Base-by-base conservation (phyloP, 768 basidiomycete genomes). In the Pleurotus cornucopiae region DNA sequence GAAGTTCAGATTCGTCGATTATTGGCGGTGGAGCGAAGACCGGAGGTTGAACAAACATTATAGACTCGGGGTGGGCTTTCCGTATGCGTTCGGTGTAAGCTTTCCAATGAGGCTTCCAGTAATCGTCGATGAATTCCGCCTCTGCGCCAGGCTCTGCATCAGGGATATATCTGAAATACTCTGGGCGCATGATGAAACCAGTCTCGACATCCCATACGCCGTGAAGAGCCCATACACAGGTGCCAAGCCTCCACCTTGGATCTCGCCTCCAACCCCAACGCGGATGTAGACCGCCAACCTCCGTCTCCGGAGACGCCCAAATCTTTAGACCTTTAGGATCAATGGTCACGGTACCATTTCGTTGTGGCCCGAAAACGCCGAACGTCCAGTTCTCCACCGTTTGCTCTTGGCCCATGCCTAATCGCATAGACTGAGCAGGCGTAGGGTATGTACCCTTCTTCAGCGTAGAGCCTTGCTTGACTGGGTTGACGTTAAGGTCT, bases 381-480 rank as follows among this genome's bases (percentile, higher is more conserved):
- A 98, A 96, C 11, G 79, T 75, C 80, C 85, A 96, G 66, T 86
- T 81, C 23, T 96, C 91, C 21, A 98, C 82, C 0, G 84, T 88
- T 69, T 91, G 85, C 4, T 83, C 75, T 58, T 85, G 72, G 3
- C 97, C 97, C 89, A 96, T 93, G 5, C 92, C 96, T 0, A 99
- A 79, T 2, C 84, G 79, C 55, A 99, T 72, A 2, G 84, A 84
- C 69, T 98, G 91, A 5, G 88, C 80, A 0, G 94, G 91, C 0
- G 89, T 91, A 0, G 97, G 95, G 54, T 85, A 76, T 0, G 92
- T 83, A 0, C 96, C 97, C 67, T 94, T 96, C 66, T 90, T 92
- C 37, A 92, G 73, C 14, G 81, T 84, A 9, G 85, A 80, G 1
- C 84, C 84, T 64, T 94, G 91, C 34, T 78, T 71, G 13, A 71